Conservation (phyloP, 176 grass and related monocot genomes). For the maize (Zea mays) region DNA sequence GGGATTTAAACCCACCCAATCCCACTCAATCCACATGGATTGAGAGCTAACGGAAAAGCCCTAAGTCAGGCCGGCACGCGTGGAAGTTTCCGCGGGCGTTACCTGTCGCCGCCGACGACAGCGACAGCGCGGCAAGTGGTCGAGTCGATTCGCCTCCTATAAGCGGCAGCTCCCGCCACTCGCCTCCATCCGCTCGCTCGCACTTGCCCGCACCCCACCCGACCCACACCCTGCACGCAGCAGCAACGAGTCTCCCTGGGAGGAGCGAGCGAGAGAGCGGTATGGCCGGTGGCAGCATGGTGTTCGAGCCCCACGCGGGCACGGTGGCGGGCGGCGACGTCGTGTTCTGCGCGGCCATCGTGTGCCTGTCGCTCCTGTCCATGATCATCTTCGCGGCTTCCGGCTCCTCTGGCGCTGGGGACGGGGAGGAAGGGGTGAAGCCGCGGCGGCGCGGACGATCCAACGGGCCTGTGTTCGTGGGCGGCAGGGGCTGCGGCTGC, state of each 20-base stretch:
- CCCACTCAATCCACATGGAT: too few species aligned
- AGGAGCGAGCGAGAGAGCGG: neutral
- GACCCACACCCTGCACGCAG: neutral
- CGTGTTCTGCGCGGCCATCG: constrained; percentile 57
- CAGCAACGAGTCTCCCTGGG: neutral
- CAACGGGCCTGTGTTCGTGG: constrained; percentile 46
- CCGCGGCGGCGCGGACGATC: neutral
- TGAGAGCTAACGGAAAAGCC: too few species aligned
- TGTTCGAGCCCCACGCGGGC: constrained; percentile 35
- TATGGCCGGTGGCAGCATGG: constrained; percentile 29
- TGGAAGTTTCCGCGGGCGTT: constrained; percentile 7
- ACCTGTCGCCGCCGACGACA: neutral
- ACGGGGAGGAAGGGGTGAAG: neutral
- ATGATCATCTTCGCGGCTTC: constrained; percentile 53
- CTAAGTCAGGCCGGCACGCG: neutral
- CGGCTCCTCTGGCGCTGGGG: neutral
- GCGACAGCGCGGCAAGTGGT: neutral
- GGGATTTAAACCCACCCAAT: too few species aligned
- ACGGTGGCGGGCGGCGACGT: constrained; percentile 32
- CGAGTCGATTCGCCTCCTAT: neutral
- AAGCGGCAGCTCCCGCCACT: neutral
- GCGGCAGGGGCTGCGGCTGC: constrained; percentile 51
- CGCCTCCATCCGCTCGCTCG: neutral
- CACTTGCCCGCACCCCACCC: neutral
- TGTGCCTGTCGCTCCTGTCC: constrained; percentile 51